Evolutionary conservation across 768 basidiomycete genomes (phyloP).

Genomic region (Suillus subalutaceus): DNA sequence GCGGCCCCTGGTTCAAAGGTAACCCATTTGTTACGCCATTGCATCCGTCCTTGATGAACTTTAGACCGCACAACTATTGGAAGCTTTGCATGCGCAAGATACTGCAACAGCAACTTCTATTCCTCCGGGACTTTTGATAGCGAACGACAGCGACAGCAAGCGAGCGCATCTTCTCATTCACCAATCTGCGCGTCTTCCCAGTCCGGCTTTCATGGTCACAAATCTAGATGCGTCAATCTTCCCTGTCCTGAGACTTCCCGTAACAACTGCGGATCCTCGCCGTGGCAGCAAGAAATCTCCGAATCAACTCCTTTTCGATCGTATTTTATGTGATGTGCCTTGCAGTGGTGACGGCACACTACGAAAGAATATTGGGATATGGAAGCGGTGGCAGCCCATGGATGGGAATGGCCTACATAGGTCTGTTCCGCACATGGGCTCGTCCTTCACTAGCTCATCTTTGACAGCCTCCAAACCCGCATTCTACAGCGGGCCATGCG

Average conservation of each 20-base stretch:
- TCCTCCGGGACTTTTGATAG: conserved; percentile 86
- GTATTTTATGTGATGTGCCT: conserved; percentile 96
- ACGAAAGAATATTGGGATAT: conserved; percentile 93
- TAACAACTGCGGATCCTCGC: conserved; percentile 24
- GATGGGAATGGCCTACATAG: conserved; percentile 91
- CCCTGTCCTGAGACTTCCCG: conserved; percentile 60
- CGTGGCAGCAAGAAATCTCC: conserved; percentile 40
- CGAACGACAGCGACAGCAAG: conserved; percentile 94
- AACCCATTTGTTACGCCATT: conserved; percentile 8
- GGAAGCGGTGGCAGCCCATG: conserved; percentile 87
- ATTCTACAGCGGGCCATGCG: conserved; percentile 94
- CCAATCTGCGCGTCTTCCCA: conserved; percentile 92
- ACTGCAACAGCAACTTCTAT: conserved; percentile 62
- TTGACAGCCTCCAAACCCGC: conserved; percentile 79
- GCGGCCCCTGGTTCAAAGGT: conserved; percentile 98
- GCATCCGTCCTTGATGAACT: conserved; percentile 4
- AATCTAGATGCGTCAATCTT: conserved; percentile 93
- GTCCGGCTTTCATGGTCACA: conserved; percentile 91
- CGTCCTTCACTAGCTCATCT: conserved; percentile 12
- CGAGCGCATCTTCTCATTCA: conserved; percentile 96
- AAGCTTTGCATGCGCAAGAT: conserved; percentile 87
- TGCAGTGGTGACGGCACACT: conserved; percentile 98
- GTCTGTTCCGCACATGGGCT: conserved; percentile 43
- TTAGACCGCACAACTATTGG: conserved; percentile 93
- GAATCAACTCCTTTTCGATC: conserved; percentile 77